A percentile compares a stretch with the other conserved stretches of the same genome.
These are phyloP conservation scores for Termitomyces sp. DNA, from an alignment of 768 basidiomycete genomes.

Conservation along the genomic window DNA sequence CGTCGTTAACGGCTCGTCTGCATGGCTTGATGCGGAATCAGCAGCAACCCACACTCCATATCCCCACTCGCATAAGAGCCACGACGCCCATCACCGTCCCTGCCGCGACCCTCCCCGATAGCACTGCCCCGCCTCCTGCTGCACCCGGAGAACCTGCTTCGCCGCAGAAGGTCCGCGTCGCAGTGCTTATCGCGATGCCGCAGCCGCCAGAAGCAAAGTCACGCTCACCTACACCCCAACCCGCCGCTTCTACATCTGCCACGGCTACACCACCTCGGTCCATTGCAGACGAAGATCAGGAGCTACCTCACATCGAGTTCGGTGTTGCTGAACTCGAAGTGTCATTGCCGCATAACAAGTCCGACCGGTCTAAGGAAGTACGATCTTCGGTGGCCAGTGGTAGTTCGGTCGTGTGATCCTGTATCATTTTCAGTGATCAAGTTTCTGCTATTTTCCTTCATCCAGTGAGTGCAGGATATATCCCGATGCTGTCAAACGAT, in stretches of 20 bases:
- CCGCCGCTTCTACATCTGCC: slow-evolving; percentile 6
- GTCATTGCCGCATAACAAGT: not conserved
- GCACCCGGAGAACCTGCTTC: not conserved
- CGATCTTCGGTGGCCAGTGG: slow-evolving; percentile 6
- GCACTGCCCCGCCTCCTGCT: not conserved
- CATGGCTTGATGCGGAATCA: not conserved
- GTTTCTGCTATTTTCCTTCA: not conserved
- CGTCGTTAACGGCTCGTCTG: not conserved
- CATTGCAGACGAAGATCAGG: slow-evolving; percentile 11
- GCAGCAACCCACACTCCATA: not conserved
- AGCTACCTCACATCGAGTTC: slow-evolving; percentile 27
- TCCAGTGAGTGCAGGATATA: too few relatives aligned
- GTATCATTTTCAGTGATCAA: not conserved
- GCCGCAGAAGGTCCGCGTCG: slow-evolving; percentile 18
- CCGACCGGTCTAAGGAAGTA: not conserved
- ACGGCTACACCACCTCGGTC: not conserved
- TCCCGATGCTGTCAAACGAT: not conserved
- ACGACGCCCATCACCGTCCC: not conserved
- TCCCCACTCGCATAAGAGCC: not conserved
- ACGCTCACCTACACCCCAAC: not conserved
- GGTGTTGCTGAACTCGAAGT: slow-evolving; percentile 24
- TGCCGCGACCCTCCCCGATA: not conserved
- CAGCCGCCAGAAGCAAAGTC: slow-evolving; percentile 13
- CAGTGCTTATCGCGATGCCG: slow-evolving; percentile 32
- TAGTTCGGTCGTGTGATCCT: slow-evolving; percentile 3